Percentiles rank a stretch among this genome's conserved stretches.
Conservation (phyloP, 805 yeast genomes). For the Candida quercuum region DNA sequence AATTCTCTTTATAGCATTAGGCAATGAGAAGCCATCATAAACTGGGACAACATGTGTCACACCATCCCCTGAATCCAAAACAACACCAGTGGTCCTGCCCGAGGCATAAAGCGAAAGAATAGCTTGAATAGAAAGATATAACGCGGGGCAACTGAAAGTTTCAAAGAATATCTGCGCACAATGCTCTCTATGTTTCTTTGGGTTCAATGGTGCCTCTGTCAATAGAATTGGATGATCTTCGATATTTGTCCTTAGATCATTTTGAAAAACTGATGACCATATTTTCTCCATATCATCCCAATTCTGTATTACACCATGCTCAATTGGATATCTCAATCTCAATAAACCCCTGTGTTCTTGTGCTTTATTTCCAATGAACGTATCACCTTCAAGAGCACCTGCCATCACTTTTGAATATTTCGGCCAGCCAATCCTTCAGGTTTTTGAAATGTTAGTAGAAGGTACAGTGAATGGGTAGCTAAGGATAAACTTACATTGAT, state of each 20-base stretch:
- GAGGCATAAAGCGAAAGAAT: slow-evolving; percentile 80
- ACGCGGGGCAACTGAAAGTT: slow-evolving; percentile 82
- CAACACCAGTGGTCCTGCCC: slow-evolving; percentile 88
- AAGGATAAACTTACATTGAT: slow-evolving; percentile 43
- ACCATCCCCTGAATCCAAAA: slow-evolving; percentile 91
- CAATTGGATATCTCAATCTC: slow-evolving; percentile 63
- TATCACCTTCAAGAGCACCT: slow-evolving; percentile 56
- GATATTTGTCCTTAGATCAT: slow-evolving; percentile 48
- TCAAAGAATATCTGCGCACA: slow-evolving; percentile 94
- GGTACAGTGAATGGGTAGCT: no score
- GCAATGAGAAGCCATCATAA: slow-evolving; percentile 79
- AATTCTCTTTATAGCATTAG: slow-evolving; percentile 64
- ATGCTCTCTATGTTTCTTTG: slow-evolving; percentile 75
- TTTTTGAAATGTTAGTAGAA: slow-evolving; percentile 8
- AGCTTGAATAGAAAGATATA: slow-evolving; percentile 91
- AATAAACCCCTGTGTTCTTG: slow-evolving; percentile 76
- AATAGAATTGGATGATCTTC: slow-evolving; percentile 86
- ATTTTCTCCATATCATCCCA: slow-evolving; percentile 85
- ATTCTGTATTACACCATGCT: slow-evolving; percentile 70
- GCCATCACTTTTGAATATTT: slow-evolving; percentile 84
- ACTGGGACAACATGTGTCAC: slow-evolving; percentile 86
- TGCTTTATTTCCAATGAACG: slow-evolving; percentile 72
- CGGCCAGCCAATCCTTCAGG: slow-evolving; percentile 59
- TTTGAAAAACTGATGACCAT: slow-evolving; percentile 65
- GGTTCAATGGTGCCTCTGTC: slow-evolving; percentile 88